Percentiles rank a stretch among this genome's conserved stretches.
Evolutionary conservation across 139 green algal species (phyloP).

Genomic region (Chlorella sorokiniana): DNA sequence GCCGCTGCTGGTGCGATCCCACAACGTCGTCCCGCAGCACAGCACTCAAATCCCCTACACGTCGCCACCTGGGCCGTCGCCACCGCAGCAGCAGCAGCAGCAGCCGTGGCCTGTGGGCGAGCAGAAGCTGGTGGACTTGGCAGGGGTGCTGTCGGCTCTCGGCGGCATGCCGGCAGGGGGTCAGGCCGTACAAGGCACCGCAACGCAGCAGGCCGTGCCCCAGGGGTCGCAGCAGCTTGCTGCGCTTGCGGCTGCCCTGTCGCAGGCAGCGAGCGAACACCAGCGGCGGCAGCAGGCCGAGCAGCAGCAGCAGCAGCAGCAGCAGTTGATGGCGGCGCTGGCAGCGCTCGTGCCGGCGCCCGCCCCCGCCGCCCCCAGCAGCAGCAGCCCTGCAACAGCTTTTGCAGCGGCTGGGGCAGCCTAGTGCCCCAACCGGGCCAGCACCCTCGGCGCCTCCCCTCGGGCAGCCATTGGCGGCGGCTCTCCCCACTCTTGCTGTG

Average conservation of each 20-base stretch:
- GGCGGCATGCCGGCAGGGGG: neutral
- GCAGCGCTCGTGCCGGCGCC: no score
- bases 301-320: neutral
- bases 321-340: neutral
- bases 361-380: no score
- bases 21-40: no score
- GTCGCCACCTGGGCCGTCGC: no score
- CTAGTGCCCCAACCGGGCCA: neutral
- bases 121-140: no score
- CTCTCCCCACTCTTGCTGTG: neutral
- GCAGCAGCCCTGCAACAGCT: neutral
- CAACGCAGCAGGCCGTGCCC: neutral
- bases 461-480: neutral
- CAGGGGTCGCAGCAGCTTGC: neutral
- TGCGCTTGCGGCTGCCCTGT: neutral
- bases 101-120: no score
- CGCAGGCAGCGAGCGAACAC: neutral
- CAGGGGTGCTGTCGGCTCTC: no score
- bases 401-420: neutral
- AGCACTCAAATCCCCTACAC: no score
- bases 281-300: constrained; percentile 3
- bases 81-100: neutral
- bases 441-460: neutral
- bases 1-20: no score
- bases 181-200: neutral